These are phyloP conservation scores for Pseudogymnoascus sp. DNA, from an alignment of 2,329 filamentous ascomycete genomes.

Conservation along the genomic window DNA sequence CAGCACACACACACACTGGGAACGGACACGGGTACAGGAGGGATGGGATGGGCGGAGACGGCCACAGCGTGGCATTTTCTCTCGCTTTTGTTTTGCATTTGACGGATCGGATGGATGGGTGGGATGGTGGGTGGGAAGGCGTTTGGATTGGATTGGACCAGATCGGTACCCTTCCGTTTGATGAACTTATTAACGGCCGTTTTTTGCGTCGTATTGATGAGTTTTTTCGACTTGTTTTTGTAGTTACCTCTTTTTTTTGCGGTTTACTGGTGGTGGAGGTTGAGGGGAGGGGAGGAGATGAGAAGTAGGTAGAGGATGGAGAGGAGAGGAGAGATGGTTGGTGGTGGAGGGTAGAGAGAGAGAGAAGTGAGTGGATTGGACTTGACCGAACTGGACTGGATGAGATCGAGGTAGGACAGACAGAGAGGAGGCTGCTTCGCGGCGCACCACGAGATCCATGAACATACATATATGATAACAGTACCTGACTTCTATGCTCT, in stretches of 20 bases:
- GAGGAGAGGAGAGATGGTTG: not conserved
- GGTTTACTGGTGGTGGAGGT: not conserved
- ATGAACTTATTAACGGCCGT: constrained; percentile 1
- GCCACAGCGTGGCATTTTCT: constrained; percentile 5
- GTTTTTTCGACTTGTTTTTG: constrained; percentile 8
- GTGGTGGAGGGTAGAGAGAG: not conserved
- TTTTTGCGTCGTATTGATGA: constrained; percentile 8
- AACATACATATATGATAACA: constrained; percentile 7
- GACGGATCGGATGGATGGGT: not conserved
- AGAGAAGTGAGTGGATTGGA: not conserved
- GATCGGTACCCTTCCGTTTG: constrained; percentile 4
- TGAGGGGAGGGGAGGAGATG: too few species aligned
- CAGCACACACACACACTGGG: not conserved
- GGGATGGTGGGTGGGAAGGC: not conserved
- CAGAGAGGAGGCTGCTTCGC: constrained; percentile 8
- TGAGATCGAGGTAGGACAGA: constrained; percentile 2
- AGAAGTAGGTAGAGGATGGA: too few species aligned
- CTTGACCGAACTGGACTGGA: not conserved
- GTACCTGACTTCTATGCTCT: not conserved
- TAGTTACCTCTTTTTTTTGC: not conserved
- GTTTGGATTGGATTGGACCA: constrained; percentile 6
- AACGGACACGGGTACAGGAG: not conserved
- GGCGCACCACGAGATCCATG: not conserved
- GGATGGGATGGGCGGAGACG: not conserved
- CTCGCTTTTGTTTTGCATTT: constrained; percentile 6